Percentiles rank a stretch among this genome's conserved stretches.
Conservation (phyloP, 192 early-diverging fungal genomes). For the Spizellomyces punctatus region DNA sequence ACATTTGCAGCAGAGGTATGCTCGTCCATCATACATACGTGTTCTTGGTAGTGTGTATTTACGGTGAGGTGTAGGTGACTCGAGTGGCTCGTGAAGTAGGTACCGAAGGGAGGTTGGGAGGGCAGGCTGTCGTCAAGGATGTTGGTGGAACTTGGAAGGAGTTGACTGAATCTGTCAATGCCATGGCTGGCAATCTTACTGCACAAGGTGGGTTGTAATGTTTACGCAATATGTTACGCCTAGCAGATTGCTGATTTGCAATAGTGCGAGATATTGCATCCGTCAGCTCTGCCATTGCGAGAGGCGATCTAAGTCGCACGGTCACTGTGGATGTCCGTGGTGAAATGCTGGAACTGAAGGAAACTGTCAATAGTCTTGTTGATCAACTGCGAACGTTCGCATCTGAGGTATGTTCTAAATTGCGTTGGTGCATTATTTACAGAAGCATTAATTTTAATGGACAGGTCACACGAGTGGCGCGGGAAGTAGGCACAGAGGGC, state of each 20-base stretch:
- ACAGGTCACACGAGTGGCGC: constrained; percentile 68
- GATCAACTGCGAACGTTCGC: constrained; percentile 64
- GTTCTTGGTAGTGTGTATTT: neutral
- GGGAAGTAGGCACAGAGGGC: constrained; percentile 72
- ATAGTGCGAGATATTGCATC: constrained; percentile 67
- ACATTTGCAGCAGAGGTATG: constrained; percentile 63
- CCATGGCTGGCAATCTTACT: constrained; percentile 33
- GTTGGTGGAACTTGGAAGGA: constrained; percentile 40
- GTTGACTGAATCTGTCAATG: constrained; percentile 34
- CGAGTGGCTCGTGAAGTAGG: constrained; percentile 36
- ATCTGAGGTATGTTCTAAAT: constrained; percentile 40
- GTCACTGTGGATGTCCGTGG: constrained; percentile 66
- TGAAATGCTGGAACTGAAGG: constrained; percentile 69
- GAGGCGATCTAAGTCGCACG: constrained; percentile 68
- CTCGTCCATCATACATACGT: constrained; percentile 48
- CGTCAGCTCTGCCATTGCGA: constrained; percentile 64
- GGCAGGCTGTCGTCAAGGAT: constrained; percentile 36
- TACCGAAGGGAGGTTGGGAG: constrained; percentile 30
- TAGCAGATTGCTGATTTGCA: neutral
- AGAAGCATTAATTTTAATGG: neutral
- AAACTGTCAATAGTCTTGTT: constrained; percentile 75
- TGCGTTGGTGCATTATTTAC: neutral
- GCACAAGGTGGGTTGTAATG: constrained; percentile 26
- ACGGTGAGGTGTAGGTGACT: constrained; percentile 13
- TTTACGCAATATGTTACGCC: neutral